Evolutionary conservation across 2,329 filamentous ascomycete genomes (phyloP).

Genomic region (Paecilomyces sp.): DNA sequence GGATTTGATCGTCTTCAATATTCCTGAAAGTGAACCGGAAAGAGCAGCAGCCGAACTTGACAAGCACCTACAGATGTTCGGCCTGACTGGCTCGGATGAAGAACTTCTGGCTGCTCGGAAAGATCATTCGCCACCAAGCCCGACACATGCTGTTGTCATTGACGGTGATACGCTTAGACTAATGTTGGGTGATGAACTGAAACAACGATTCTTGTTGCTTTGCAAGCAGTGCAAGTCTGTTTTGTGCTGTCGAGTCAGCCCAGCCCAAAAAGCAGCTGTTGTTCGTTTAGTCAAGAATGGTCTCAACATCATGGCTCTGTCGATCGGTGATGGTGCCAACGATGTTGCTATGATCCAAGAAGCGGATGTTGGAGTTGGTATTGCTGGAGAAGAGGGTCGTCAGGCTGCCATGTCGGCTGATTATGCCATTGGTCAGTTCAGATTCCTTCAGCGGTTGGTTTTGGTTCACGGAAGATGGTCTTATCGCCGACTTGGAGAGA

Average conservation of each 20-base stretch:
- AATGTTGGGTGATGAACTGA: slow-evolving; percentile 72
- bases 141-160: slow-evolving; percentile 88
- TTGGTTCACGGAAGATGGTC: slow-evolving; percentile 92
- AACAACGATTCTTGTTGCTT: slow-evolving; percentile 86
- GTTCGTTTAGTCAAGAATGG: slow-evolving; percentile 93
- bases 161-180: slow-evolving; percentile 90
- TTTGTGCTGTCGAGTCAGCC: slow-evolving; percentile 93
- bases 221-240: slow-evolving; percentile 98
- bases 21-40: slow-evolving; percentile 64
- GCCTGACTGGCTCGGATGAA: slow-evolving; percentile 74
- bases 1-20: slow-evolving; percentile 87
- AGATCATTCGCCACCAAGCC: slow-evolving; percentile 76
- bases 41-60: slow-evolving; percentile 66
- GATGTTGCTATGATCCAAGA: slow-evolving; percentile 98
- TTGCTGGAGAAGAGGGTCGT: slow-evolving; percentile 84
- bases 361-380: slow-evolving; percentile 92
- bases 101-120: slow-evolving; percentile 72
- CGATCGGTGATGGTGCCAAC: slow-evolving; percentile 89
- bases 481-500: slow-evolving; percentile 88
- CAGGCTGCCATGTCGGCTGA: slow-evolving; percentile 95
- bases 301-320: slow-evolving; percentile 90
- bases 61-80: slow-evolving; percentile 63
- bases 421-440: slow-evolving; percentile 91
- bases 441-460: slow-evolving; percentile 75
- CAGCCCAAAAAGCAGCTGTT: slow-evolving; percentile 94